A percentile compares a stretch with the other conserved stretches of the same genome.
These are phyloP conservation scores for Elongisporangium undulatum DNA, from an alignment of 352 stramenopile species.

Conservation along the genomic window DNA sequence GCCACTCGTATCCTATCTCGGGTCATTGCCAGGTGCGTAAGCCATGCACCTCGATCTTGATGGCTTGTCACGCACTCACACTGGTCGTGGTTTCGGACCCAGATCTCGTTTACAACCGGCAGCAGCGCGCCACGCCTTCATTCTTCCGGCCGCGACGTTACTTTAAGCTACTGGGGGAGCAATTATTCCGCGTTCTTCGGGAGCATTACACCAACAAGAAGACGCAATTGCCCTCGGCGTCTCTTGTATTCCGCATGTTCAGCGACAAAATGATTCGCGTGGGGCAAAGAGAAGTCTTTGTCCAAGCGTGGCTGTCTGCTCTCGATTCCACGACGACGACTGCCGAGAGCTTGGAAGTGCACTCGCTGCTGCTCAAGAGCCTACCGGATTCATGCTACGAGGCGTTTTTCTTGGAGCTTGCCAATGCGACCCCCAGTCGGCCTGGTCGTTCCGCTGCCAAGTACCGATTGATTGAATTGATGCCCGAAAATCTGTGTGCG, in stretches of 20 bases:
- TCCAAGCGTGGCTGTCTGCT: conserved; percentile 43
- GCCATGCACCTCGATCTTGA: not conserved
- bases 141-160: conserved; percentile 44
- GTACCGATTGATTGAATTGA: conserved; percentile 41
- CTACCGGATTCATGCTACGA: conserved; percentile 49
- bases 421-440: conserved; percentile 9
- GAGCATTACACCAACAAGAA: conserved; percentile 1
- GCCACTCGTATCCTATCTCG: conserved; percentile 35
- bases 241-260: conserved; percentile 45
- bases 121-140: conserved; percentile 32
- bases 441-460: conserved; percentile 18
- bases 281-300: conserved; percentile 30
- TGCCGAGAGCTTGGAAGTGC: conserved; percentile 3
- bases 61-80: not conserved
- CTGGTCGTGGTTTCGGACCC: not conserved
- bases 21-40: conserved; percentile 41
- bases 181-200: conserved; percentile 29
- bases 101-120: conserved; percentile 68
- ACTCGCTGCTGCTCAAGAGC: conserved; percentile 31
- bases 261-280: conserved; percentile 61
- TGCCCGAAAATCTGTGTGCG: conserved; percentile 24
- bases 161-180: conserved; percentile 33
- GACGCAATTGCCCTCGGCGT: not conserved
- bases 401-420: conserved; percentile 40
- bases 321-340: conserved; percentile 12